Conservation (phyloP, 176 grass and related monocot species). For the Bonia amplexicaulis region DNA sequence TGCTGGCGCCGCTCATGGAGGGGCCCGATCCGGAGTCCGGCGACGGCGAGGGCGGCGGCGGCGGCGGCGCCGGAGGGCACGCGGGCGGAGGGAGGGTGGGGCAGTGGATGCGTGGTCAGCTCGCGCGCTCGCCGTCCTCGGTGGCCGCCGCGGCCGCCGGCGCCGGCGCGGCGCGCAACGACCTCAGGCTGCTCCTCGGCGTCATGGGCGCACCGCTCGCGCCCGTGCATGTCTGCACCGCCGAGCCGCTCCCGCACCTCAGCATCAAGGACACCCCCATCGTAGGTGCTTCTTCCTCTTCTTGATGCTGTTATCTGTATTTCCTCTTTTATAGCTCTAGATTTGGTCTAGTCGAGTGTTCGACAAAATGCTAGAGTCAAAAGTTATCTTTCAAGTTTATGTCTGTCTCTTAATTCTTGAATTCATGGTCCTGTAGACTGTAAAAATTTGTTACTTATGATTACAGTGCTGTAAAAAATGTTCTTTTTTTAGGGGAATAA, state of each 20-base stretch:
- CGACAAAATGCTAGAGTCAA: slow-evolving; percentile 15
- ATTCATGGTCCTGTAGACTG: slow-evolving; percentile 17
- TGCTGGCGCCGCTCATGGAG: slow-evolving; percentile 73
- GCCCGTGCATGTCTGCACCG: slow-evolving; percentile 59
- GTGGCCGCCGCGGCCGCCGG: background rate
- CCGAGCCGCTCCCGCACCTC: slow-evolving; percentile 64
- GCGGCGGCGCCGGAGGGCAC: background rate
- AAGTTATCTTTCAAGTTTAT: background rate
- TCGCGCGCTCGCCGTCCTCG: slow-evolving; percentile 34
- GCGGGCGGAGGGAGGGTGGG: slow-evolving; percentile 49
- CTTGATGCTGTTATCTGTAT: background rate
- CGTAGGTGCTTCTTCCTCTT: slow-evolving; percentile 26
- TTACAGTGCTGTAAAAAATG: background rate
- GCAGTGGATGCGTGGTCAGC: slow-evolving; percentile 49
- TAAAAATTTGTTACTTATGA: background rate
- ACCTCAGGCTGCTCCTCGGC: slow-evolving; percentile 61
- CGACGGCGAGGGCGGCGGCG: slow-evolving; percentile 21
- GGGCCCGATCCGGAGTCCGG: slow-evolving; percentile 59
- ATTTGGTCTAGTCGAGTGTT: slow-evolving; percentile 15
- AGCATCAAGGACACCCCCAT: slow-evolving; percentile 79
- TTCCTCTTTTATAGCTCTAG: background rate
- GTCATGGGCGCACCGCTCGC: slow-evolving; percentile 72
- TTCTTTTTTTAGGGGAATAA: background rate
- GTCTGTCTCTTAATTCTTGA: background rate
- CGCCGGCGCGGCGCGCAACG: slow-evolving; percentile 37